Conservation (phyloP, 768 basidiomycete genomes). For the Mycena venus region DNA sequence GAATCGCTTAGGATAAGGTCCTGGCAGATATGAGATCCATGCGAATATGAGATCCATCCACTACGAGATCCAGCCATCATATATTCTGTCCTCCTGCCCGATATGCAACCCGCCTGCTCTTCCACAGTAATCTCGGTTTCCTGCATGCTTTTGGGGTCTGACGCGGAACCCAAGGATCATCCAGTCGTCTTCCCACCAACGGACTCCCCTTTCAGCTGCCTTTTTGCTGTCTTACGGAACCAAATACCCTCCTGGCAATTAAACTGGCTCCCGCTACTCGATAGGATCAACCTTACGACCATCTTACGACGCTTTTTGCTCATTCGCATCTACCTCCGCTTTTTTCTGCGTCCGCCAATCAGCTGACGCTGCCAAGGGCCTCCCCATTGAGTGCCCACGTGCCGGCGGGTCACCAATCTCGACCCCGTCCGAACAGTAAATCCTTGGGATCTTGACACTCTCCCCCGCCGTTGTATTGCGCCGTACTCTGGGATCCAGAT, state of each 20-base stretch:
- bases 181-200: neutral
- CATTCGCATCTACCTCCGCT: constrained; percentile 4
- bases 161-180: constrained; percentile 23
- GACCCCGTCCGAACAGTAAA: neutral
- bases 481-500: constrained; percentile 17
- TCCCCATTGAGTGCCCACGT: constrained; percentile 2
- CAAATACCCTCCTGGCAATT: constrained; percentile 5
- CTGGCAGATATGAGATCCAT: neutral
- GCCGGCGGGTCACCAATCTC: neutral
- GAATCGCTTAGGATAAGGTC: constrained; percentile 18
- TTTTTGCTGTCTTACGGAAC: neutral
- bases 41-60: neutral
- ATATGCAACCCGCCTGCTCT: neutral
- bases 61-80: too few relatives aligned
- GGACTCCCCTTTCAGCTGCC: too few relatives aligned
- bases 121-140: neutral
- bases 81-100: neutral
- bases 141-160: constrained; percentile 7
- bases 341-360: neutral
- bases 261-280: neutral
- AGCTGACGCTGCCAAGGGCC: neutral
- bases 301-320: neutral
- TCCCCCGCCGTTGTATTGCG: constrained; percentile 19
- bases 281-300: constrained; percentile 1
- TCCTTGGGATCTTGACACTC: neutral